Evolutionary conservation across 1,284 basidiomycete species (phyloP), one percentile per base, ranked within the genome.

Genomic region (Ustilago sp.): DNA sequence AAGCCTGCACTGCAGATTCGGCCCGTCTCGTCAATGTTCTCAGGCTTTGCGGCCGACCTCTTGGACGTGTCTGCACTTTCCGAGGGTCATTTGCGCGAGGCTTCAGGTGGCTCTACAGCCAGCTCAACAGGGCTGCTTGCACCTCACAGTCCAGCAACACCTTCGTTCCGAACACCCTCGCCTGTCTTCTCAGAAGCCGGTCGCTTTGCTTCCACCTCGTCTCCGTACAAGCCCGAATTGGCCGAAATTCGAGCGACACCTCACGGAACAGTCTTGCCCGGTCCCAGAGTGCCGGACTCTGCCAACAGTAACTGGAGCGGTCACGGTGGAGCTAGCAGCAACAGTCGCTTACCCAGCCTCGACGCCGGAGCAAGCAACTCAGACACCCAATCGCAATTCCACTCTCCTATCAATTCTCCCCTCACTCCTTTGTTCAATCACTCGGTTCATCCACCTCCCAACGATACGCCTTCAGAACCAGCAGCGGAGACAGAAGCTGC

Each of bases 11-110:
- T 82, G 13, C 74, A 72, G 43, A 64, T 82, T 45, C 68, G 80
- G 15, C 80, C 80, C 0, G 68, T 82, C 31, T 74, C 69, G 54
- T 80, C 79, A 32, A 82, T 82, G 73, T 76, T 82, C 51, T 72
- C 68, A 13, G 80, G 80, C 13, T 80, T 81, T 34, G 70, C 71
- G 8, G 60, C 77, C 13, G 77, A 80, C 39, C 69, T 82, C 54
- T 52, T 80, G 19, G 80, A 81, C 38, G 68, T 65, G 23, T 62
- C 77, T 13, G 45, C 74, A 4, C 45, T 81, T 9, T 36, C 71
- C 17, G 74, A 75, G 12, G 63, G 63, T 3, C 70, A 69, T n/a
- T 34, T 57, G 9, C 51, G 57, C 6, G 70, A 73, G 11, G 19
- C 65, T 13, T 69, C 69, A 19, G 54, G 32, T 54, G 54, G 69